Evolutionary conservation across 1,284 basidiomycete species (phyloP).

Genomic region (Puccinia coronata): DNA sequence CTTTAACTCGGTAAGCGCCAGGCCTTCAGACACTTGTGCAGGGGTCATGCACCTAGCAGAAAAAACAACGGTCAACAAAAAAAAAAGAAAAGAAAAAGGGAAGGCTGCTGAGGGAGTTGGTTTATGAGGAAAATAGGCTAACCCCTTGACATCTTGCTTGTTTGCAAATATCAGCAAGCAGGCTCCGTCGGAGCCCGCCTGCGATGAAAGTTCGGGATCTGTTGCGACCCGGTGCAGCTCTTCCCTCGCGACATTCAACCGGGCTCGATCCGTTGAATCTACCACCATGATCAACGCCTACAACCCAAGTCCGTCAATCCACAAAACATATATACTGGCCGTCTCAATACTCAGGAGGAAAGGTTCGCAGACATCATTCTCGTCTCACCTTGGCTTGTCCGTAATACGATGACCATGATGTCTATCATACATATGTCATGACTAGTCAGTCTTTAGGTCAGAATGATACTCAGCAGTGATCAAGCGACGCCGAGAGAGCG

Average conservation of each 20-base stretch:
- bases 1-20: conserved; percentile 61
- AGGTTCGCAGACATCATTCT: background rate
- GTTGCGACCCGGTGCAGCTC: conserved; percentile 60
- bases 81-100: too few relatives aligned
- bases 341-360: background rate
- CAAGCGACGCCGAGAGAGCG: background rate
- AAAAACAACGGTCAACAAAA: too few relatives aligned
- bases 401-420: conserved; percentile 49
- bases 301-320: background rate
- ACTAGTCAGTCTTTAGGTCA: conserved; percentile 9
- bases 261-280: conserved; percentile 62
- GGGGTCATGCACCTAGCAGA: conserved; percentile 57
- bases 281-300: conserved; percentile 63
- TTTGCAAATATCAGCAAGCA: conserved; percentile 63
- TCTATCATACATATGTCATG: conserved; percentile 24
- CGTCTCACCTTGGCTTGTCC: conserved; percentile 41
- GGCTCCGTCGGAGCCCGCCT: conserved; percentile 52
- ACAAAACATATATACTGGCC: too few relatives aligned
- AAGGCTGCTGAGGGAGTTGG: too few relatives aligned
- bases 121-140: conserved; percentile 16
- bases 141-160: conserved; percentile 62
- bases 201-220: conserved; percentile 52
- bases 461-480: background rate
- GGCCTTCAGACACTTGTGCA: conserved; percentile 62
- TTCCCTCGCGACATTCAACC: conserved; percentile 61